Conservation (phyloP, 2,329 filamentous ascomycete species). For the Phaeosphaeriaceae sp. region DNA sequence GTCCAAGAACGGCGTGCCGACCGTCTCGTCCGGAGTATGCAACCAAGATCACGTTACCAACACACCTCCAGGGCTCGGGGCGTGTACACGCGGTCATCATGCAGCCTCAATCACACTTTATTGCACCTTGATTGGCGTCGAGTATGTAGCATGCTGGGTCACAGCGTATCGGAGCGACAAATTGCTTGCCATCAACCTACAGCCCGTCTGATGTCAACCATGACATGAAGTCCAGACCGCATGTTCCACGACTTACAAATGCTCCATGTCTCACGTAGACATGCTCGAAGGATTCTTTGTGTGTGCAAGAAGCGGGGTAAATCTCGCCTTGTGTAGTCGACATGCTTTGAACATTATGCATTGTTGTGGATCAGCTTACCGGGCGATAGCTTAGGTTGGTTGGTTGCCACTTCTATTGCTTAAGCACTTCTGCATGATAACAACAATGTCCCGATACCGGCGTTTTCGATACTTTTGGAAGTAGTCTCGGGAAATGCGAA, state of each 20-base stretch:
- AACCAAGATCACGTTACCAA: background rate
- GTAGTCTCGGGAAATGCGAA: background rate
- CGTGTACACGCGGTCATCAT: background rate
- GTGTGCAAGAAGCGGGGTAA: background rate
- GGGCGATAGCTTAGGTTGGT: background rate
- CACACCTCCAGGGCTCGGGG: background rate
- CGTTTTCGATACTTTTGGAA: background rate
- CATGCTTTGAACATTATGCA: background rate
- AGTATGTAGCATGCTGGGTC: background rate
- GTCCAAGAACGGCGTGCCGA: background rate
- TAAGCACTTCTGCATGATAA: background rate
- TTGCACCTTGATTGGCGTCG: background rate
- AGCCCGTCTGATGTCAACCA: background rate
- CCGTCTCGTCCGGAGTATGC: background rate
- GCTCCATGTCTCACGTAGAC: background rate
- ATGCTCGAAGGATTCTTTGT: background rate
- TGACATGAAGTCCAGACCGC: background rate
- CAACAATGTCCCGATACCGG: background rate
- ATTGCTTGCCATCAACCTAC: background rate
- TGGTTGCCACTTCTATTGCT: background rate
- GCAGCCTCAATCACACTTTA: background rate
- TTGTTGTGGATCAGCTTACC: background rate
- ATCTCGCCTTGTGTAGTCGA: background rate
- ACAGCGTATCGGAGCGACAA: background rate
- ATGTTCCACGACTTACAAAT: background rate